Evolutionary conservation across 2,329 filamentous ascomycete species (phyloP), one percentile per base, ranked within the genome.

Genomic region (Botrytis fabae): DNA sequence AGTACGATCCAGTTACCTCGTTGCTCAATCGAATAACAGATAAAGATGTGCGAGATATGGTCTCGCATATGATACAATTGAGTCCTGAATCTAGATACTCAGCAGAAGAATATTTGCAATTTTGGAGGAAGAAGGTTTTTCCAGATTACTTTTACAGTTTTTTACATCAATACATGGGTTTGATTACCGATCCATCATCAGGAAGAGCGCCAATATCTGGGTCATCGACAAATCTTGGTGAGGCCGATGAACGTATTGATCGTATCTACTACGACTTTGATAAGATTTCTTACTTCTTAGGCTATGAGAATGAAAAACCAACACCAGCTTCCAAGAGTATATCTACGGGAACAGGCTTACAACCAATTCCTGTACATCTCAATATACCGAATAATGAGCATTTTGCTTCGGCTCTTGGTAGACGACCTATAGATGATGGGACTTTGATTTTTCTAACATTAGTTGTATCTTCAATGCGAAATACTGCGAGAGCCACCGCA

Each of bases 61-160:
- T 99, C 76, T 88, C 91, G 32, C 95, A 97, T 82, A 99, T 99
- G 96, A 97, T 99, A 75, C 93, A 97, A 80, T 85, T 98, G 12
- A 93, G 98, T 77, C 95, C 97, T 0, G 92, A 97, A 82, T 93
- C 93, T 78, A 89, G 96, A 77, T 97, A 97, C 81, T 94, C 94
- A 28, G 95, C 96, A 2, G 94, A 98, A 73, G 93, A 98, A 79
- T 98, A 98, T 77, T 85, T 99, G 16, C 92, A 94, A 35, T 95
- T 97, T 79, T 98, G 93, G 90, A 93, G 94, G 79, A 89, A 89
- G 64, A 98, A 95, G 80, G 93, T 95, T 5, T 99, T 99, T 76
- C 97, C 96, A 0, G 90, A 93, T 73, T 99, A 99, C 83, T 99
- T 99, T 79, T 98, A 98, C 85, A 97, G 90, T 80, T 98, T 99